Conservation (phyloP, 345 rosid genomes). For the Eutrema yunnanense region DNA sequence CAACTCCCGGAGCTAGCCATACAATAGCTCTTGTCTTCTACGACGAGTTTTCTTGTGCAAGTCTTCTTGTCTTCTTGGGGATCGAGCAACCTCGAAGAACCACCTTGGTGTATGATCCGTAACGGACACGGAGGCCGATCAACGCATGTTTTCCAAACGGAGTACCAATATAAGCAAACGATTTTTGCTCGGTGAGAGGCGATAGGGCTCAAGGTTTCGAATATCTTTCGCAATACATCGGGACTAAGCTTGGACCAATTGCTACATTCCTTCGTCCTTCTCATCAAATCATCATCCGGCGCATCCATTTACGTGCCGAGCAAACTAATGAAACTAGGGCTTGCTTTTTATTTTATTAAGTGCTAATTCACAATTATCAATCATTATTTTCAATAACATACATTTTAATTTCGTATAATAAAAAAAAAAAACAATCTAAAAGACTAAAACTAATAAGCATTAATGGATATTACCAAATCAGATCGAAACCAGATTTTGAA, state of each 20-base stretch:
- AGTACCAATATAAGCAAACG: conserved; percentile 6
- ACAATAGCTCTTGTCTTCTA: background rate
- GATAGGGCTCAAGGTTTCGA: background rate
- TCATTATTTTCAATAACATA: too few species aligned
- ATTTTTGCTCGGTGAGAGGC: conserved; percentile 9
- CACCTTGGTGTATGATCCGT: conserved; percentile 11
- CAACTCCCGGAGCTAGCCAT: background rate
- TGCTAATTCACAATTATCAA: too few species aligned
- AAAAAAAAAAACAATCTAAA: too few species aligned
- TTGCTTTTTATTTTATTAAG: too few species aligned
- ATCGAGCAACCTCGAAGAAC: background rate
- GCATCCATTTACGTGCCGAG: background rate
- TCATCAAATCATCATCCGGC: background rate
- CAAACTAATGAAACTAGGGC: background rate
- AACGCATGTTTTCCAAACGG: background rate
- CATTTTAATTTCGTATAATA: too few species aligned
- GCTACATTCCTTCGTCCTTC: background rate
- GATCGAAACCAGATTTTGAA: background rate
- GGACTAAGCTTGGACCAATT: conserved; percentile 13
- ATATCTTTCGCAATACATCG: background rate
- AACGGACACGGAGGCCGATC: background rate
- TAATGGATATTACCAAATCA: background rate
- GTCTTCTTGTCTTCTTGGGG: background rate
- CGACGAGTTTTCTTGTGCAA: background rate
- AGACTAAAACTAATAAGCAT: too few species aligned